Percentiles rank a stretch among this genome's conserved stretches.
phyloP scores from a whole-genome alignment of 2,329 filamentous ascomycete species.

The Curvularia sp. region DNA sequence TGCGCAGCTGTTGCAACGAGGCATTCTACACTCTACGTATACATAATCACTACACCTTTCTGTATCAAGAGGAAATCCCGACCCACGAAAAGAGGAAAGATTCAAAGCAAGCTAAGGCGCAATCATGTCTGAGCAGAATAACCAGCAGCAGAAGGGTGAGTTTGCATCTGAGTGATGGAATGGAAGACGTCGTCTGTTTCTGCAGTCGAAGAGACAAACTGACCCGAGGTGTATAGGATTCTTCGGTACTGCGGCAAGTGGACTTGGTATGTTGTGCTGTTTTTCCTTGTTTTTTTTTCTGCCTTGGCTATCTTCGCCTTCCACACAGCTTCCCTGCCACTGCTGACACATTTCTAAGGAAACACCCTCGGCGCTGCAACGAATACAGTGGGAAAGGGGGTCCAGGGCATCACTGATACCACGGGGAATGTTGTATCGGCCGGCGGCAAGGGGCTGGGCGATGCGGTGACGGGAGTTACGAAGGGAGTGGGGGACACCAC shows the following conservation, averaged over 20 bases:
- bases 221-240: slow-evolving; percentile 40
- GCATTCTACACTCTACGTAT: not conserved
- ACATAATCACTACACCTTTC: too few relatives aligned
- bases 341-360: slow-evolving; percentile 22
- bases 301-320: not conserved
- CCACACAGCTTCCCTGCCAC: not conserved
- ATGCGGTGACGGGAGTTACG: slow-evolving; percentile 47
- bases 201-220: too few relatives aligned
- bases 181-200: too few relatives aligned
- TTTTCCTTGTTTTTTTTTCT: too few relatives aligned
- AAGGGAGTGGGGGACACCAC: slow-evolving; percentile 47
- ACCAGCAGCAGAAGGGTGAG: not conserved
- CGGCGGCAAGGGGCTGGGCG: slow-evolving; percentile 47
- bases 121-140: slow-evolving; percentile 37
- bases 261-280: slow-evolving; percentile 24
- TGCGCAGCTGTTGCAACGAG: not conserved
- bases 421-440: slow-evolving; percentile 43
- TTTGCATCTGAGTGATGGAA: too few relatives aligned
- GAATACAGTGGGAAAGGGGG: slow-evolving; percentile 46
- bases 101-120: too few relatives aligned
- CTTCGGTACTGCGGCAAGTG: slow-evolving; percentile 45
- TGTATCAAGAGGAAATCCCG: too few relatives aligned
- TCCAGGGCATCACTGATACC: slow-evolving; percentile 39
- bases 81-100: too few relatives aligned
- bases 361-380: slow-evolving; percentile 47